These are phyloP conservation scores for Cytospora piceae DNA, from an alignment of 2,329 filamentous ascomycete species.

Conservation along the genomic window DNA sequence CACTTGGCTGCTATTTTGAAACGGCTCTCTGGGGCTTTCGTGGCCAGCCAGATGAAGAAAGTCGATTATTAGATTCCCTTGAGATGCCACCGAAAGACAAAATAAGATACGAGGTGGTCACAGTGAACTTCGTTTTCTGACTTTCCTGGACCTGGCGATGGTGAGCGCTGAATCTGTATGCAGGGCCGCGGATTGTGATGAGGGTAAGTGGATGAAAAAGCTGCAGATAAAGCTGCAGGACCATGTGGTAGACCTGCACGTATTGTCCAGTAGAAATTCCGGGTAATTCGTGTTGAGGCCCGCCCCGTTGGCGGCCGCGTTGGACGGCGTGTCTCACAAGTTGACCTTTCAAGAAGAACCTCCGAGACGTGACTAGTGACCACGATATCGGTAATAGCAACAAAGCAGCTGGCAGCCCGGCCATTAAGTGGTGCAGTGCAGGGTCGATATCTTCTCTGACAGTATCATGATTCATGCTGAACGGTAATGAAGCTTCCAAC, in stretches of 20 bases:
- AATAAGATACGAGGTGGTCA: background rate
- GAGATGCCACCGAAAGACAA: background rate
- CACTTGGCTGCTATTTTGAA: constrained; percentile 26
- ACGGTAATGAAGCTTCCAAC: background rate
- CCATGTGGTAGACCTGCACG: too few species aligned
- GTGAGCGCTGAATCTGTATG: background rate
- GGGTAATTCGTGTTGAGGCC: background rate
- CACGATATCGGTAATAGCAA: background rate
- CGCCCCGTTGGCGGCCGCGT: background rate
- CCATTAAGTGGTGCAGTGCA: background rate
- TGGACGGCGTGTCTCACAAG: background rate
- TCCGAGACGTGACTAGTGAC: background rate
- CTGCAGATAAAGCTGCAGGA: background rate
- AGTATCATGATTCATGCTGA: constrained; percentile 4
- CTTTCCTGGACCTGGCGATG: background rate
- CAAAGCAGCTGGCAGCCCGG: background rate
- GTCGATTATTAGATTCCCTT: background rate
- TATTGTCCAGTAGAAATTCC: too few species aligned
- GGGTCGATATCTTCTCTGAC: background rate
- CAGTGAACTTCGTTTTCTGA: background rate
- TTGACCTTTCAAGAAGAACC: background rate
- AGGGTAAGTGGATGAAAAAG: background rate
- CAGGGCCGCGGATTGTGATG: background rate
- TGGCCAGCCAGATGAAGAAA: background rate
- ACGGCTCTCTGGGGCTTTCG: constrained; percentile 5